A percentile compares a stretch with the other conserved stretches of the same genome.
Evolutionary conservation across 805 yeast genomes (phyloP).

Genomic region (Kockiozyma suomiensis): DNA sequence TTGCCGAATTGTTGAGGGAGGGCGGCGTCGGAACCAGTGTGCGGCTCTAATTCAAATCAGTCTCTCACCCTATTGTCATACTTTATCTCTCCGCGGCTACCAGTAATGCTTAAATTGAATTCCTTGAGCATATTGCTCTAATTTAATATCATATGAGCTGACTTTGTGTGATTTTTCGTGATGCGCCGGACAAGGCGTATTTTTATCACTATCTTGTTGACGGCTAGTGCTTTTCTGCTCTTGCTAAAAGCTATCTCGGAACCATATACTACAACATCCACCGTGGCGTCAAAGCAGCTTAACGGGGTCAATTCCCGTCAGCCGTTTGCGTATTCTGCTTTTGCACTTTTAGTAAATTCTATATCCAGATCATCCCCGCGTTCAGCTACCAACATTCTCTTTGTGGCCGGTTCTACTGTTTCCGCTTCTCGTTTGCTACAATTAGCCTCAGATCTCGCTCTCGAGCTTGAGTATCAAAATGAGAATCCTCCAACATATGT

Average conservation of each 20-base stretch:
- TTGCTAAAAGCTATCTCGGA: slow-evolving; percentile 4
- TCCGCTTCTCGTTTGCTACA: slow-evolving; percentile 23
- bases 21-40: too few relatives aligned
- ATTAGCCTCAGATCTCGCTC: slow-evolving; percentile 28
- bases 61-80: too few relatives aligned
- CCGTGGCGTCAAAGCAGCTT: neutral
- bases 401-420: slow-evolving; percentile 23
- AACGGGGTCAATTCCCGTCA: slow-evolving; percentile 14
- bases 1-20: too few relatives aligned
- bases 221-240: slow-evolving; percentile 1
- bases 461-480: neutral
- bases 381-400: slow-evolving; percentile 7
- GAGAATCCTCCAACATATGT: slow-evolving; percentile 4
- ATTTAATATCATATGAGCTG: neutral
- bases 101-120: too few relatives aligned
- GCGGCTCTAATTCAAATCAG: too few relatives aligned
- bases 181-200: slow-evolving; percentile 26
- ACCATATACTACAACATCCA: neutral
- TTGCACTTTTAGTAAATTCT: slow-evolving; percentile 11
- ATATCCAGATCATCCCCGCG: slow-evolving; percentile 5
- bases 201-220: neutral
- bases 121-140: neutral
- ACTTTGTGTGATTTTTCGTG: neutral
- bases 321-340: slow-evolving; percentile 28
- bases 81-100: too few relatives aligned